Evolutionary conservation across 1,284 basidiomycete genomes (phyloP), one percentile per base, ranked within the genome.

Genomic region (Ganoderma sinense): DNA sequence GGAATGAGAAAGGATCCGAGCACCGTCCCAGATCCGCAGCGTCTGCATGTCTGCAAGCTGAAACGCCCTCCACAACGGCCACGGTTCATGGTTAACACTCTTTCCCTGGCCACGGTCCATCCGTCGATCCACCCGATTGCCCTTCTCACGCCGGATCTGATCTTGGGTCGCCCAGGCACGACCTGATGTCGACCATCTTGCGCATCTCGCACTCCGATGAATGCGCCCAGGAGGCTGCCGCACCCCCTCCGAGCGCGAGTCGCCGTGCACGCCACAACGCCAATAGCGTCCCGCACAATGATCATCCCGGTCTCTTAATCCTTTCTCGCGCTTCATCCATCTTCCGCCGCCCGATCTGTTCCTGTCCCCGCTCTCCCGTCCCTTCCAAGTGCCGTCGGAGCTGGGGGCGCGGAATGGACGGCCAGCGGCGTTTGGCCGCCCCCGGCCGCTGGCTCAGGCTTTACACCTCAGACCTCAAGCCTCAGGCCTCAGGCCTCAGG

Each of bases 71-170:
- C 26, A 36, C 29, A 26, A 55, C 18, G 53, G 53, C 29, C 53
- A n/a, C 39, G 56, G 33, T 39, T 59, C 53, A n/a, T 59, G 56
- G 33, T 39, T 59, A 59, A 36, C 18, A 23, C 31, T 7, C 33
- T 13, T 36, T 18, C 20, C 56, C 7, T n/a, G 56, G 33, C 4
- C 20, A 39, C 31, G 20, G 10, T 36, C 7, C 33, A 33, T 59
- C 36, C 10, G 56, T 59, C 14, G 33, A 59, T n/a, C 56, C 56
- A 39, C 36, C 20, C n/a, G 56, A 33, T 39, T 59, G 62, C 31
- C 16, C 62, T 64, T 64, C 48, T 53, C 62, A 64, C 62, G 62
- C 62, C 23, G 48, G 62, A 64, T 64, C 62, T 39, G 48, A 64
- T 64, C 33, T 64, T 18, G 23, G 23, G 5, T n/a, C 39, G 20